A percentile compares a stretch with the other conserved stretches of the same genome.
These are phyloP conservation scores for Aspergillus bertholletiae DNA, from an alignment of 495 filamentous ascomycete genomes.

Conservation along the genomic window DNA sequence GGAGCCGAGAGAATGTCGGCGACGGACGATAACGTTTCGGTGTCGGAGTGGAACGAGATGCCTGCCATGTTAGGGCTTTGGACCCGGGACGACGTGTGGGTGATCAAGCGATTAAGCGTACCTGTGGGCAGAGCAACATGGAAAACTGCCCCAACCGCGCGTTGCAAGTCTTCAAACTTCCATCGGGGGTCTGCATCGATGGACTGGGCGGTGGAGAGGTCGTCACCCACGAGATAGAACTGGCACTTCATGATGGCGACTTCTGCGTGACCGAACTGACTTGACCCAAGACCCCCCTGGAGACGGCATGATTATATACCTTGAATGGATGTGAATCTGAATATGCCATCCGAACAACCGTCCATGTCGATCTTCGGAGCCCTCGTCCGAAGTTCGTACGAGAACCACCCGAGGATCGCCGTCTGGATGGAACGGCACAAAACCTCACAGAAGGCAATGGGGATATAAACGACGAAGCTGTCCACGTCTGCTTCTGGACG, in stretches of 20 bases:
- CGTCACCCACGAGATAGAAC: slow-evolving; percentile 25
- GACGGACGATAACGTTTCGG: slow-evolving; percentile 20
- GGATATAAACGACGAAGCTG: slow-evolving; percentile 9
- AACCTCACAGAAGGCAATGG: background rate
- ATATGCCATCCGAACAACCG: background rate
- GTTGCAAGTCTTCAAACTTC: slow-evolving; percentile 24
- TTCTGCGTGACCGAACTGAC: background rate
- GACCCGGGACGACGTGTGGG: background rate
- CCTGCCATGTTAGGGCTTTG: slow-evolving; percentile 17
- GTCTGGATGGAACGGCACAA: slow-evolving; percentile 2
- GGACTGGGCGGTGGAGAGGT: slow-evolving; percentile 14
- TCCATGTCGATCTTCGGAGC: slow-evolving; percentile 4
- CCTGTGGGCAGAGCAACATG: slow-evolving; percentile 20
- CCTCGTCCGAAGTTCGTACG: slow-evolving; percentile 17
- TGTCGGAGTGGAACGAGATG: slow-evolving; percentile 32
- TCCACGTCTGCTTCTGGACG: background rate
- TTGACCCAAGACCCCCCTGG: background rate
- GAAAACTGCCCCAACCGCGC: slow-evolving; percentile 18
- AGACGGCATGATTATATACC: background rate
- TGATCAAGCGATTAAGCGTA: slow-evolving; percentile 5
- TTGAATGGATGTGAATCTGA: slow-evolving; percentile 2
- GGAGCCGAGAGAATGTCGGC: slow-evolving; percentile 23
- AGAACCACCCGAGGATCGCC: background rate
- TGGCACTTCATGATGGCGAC: slow-evolving; percentile 6
- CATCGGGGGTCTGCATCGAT: slow-evolving; percentile 18